Percentiles rank a stretch among this genome's conserved stretches.
phyloP scores from a whole-genome alignment of 2,329 filamentous ascomycete genomes.

The Pyricularia pennisetigena region DNA sequence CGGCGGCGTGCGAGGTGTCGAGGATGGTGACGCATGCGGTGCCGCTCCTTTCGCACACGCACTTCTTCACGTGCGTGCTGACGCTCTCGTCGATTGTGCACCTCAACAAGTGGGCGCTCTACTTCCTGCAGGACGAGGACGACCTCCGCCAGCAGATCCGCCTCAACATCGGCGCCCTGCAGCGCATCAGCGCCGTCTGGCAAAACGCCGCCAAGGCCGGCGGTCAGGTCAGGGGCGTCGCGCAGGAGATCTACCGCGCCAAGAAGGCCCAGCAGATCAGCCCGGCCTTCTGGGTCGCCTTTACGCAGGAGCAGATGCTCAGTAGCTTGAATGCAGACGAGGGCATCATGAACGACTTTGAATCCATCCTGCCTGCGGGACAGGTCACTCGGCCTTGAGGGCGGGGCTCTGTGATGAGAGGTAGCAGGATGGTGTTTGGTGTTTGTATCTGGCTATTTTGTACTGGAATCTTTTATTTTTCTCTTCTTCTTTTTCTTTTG shows the following conservation, averaged over 20 bases:
- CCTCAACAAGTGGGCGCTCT: slow-evolving; percentile 65
- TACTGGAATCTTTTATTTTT: neutral
- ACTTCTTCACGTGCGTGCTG: slow-evolving; percentile 75
- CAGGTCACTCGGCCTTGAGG: slow-evolving; percentile 3
- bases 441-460: neutral
- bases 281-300: slow-evolving; percentile 44
- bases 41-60: slow-evolving; percentile 62
- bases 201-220: slow-evolving; percentile 60
- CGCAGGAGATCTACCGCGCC: slow-evolving; percentile 60
- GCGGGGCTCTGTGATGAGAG: neutral
- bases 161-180: slow-evolving; percentile 68
- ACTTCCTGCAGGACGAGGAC: slow-evolving; percentile 52
- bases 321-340: slow-evolving; percentile 46
- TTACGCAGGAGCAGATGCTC: slow-evolving; percentile 44
- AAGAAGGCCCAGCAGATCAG: slow-evolving; percentile 46
- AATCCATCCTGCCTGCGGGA: slow-evolving; percentile 21
- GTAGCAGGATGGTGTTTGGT: neutral
- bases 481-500: neutral
- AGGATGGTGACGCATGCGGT: slow-evolving; percentile 65
- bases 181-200: slow-evolving; percentile 61
- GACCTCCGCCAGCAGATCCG: slow-evolving; percentile 65
- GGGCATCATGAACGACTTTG: slow-evolving; percentile 48
- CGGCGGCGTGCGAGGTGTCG: slow-evolving; percentile 69
- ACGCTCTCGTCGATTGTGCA: slow-evolving; percentile 74
- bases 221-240: slow-evolving; percentile 65